A percentile compares a stretch with the other conserved stretches of the same genome.
Conservation (phyloP, 2,329 filamentous ascomycete species). For the Venturia oleaginea region DNA sequence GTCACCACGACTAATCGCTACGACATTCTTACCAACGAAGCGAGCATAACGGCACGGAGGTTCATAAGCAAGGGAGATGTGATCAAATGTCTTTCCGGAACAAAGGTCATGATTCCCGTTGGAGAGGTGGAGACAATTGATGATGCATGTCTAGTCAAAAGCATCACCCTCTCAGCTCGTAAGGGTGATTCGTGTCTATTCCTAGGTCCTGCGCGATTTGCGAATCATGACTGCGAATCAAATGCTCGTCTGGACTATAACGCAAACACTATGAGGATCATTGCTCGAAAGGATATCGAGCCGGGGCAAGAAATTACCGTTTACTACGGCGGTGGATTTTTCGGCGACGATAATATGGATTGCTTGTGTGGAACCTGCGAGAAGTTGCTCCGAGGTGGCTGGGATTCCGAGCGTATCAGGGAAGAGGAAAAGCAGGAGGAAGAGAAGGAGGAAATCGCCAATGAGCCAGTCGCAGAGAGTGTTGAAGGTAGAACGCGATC, state of each 20-base stretch:
- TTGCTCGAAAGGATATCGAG: slow-evolving; percentile 72
- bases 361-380: slow-evolving; percentile 90
- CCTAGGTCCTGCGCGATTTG: slow-evolving; percentile 88
- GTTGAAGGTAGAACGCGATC: background rate
- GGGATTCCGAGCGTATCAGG: slow-evolving; percentile 47
- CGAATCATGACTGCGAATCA: slow-evolving; percentile 92
- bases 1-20: slow-evolving; percentile 91
- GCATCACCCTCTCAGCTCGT: slow-evolving; percentile 87
- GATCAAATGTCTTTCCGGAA: slow-evolving; percentile 84
- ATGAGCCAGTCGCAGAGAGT: slow-evolving; percentile 9
- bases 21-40: slow-evolving; percentile 83
- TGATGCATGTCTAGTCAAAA: slow-evolving; percentile 82
- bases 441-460: slow-evolving; percentile 21
- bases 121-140: slow-evolving; percentile 82
- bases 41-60: slow-evolving; percentile 71
- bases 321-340: slow-evolving; percentile 91
- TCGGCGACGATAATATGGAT: slow-evolving; percentile 89
- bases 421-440: slow-evolving; percentile 23
- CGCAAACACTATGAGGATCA: slow-evolving; percentile 80
- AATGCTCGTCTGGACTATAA: slow-evolving; percentile 80
- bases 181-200: slow-evolving; percentile 88
- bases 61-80: slow-evolving; percentile 73
- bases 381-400: slow-evolving; percentile 65
- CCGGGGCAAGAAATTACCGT: slow-evolving; percentile 94
- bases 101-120: slow-evolving; percentile 83